A percentile compares a stretch with the other conserved stretches of the same genome.
phyloP scores from a whole-genome alignment of 2,329 filamentous ascomycete species.

The Cytospora chrysosperma region DNA sequence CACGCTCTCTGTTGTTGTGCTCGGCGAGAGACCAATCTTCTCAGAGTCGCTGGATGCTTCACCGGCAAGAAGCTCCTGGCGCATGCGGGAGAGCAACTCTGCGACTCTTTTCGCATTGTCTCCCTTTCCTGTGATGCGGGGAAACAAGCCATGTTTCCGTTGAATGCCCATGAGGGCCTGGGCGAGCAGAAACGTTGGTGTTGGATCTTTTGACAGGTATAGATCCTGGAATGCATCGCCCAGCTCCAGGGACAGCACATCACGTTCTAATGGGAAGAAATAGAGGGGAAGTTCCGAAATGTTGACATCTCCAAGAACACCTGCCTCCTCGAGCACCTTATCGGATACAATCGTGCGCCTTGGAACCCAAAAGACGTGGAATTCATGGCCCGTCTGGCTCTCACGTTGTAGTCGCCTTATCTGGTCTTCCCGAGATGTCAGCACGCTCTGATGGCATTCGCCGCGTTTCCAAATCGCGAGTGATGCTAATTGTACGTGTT shows the following conservation, averaged over 20 bases:
- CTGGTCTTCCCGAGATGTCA: constrained; percentile 72
- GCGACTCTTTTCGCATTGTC: constrained; percentile 88
- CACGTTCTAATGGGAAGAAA: constrained; percentile 88
- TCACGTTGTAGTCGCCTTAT: constrained; percentile 87
- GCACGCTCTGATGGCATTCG: constrained; percentile 55
- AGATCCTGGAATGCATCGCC: constrained; percentile 84
- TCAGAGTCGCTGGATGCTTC: constrained; percentile 66
- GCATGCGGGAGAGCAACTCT: constrained; percentile 85
- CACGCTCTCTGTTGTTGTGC: constrained; percentile 82
- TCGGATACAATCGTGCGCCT: constrained; percentile 89
- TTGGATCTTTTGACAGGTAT: constrained; percentile 87
- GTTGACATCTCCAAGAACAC: constrained; percentile 88
- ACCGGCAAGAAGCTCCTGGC: constrained; percentile 80
- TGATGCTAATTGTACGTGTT: constrained; percentile 44
- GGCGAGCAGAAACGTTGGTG: constrained; percentile 83
- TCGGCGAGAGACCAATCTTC: constrained; percentile 74
- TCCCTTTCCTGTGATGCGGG: constrained; percentile 90
- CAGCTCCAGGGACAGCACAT: constrained; percentile 87
- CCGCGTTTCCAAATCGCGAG: constrained; percentile 32
- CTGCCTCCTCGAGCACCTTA: constrained; percentile 86
- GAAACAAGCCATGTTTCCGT: constrained; percentile 87
- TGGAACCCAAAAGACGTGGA: constrained; percentile 95
- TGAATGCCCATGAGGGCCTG: constrained; percentile 94
- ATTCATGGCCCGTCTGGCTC: constrained; percentile 88
- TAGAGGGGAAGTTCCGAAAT: constrained; percentile 83